Evolutionary conservation across 768 basidiomycete species (phyloP), one percentile per base, ranked within the genome.

Genomic region (Mrakia hoshinonis): DNA sequence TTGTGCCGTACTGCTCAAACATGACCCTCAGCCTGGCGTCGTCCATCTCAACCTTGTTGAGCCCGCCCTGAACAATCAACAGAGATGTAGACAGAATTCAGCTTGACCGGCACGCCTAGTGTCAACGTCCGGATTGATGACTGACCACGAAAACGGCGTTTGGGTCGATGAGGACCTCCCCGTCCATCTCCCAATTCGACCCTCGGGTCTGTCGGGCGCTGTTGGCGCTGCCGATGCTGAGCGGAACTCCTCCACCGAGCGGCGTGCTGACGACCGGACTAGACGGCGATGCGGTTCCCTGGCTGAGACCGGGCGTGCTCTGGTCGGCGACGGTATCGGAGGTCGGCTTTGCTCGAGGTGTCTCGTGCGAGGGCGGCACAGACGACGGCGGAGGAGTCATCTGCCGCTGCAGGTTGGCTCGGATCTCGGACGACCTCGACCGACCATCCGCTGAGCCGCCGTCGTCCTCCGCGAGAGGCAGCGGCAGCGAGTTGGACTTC

Each of bases 11-110:
- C 3, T 11, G 18, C 36, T 61, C 58, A 22, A 60, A 60, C 6
- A 60, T 31, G 11, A 11, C 58, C 34, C 58, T 39, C 12, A 61
- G 20, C 20, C 34, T 61, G 20, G 36, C 34, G 58, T 61, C 58
- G 58, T 61, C 58, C 58, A 61, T 61, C 58, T 61, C 58, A 20
- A 61, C 36, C 58, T 61, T 61, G 58, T 34, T 36, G 4, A 58
- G 55, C 15, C 58, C 34, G 15, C 58, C 34, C 31, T 61, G 34
- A 36, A 22, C 2, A 20, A 18, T 1, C 29, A 18, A 58, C 4
- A 15, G 31, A 58, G 54, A 38, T 20, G 58, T 10, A 20, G 36
- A 20, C 6, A 22, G 12, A 55, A 26, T 11, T 7, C 13, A 54
- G 24, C 24, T 26, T 4, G 29, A 26, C 55, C 26, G 29, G 24